These are phyloP conservation scores for Pythium coloratum DNA, from an alignment of 352 stramenopile species.

Conservation along the genomic window DNA sequence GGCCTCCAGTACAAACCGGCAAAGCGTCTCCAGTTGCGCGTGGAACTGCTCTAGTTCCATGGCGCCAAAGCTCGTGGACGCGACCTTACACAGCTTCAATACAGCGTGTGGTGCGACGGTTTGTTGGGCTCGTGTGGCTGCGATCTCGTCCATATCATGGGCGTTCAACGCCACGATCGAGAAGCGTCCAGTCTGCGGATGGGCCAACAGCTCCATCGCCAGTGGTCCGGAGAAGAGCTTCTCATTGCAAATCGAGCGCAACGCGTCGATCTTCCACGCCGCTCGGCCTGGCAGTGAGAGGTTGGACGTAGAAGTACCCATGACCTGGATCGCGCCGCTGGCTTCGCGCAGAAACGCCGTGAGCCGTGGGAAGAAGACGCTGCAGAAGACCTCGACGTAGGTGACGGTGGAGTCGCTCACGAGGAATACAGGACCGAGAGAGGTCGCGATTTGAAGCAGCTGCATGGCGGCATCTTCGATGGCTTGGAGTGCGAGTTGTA, in stretches of 20 bases:
- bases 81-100: slow-evolving; percentile 24
- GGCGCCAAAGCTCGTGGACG: slow-evolving; percentile 18
- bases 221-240: slow-evolving; percentile 19
- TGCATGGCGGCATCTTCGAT: slow-evolving; percentile 22
- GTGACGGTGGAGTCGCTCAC: slow-evolving; percentile 24
- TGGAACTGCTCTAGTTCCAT: slow-evolving; percentile 37
- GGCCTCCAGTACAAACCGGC: slow-evolving; percentile 32
- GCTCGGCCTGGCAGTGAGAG: slow-evolving; percentile 17
- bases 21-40: slow-evolving; percentile 33
- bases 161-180: slow-evolving; percentile 19
- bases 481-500: slow-evolving; percentile 20
- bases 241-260: slow-evolving; percentile 19
- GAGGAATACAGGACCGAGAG: slow-evolving; percentile 22
- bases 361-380: slow-evolving; percentile 23
- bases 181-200: slow-evolving; percentile 21
- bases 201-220: slow-evolving; percentile 17
- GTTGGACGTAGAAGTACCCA: slow-evolving; percentile 3
- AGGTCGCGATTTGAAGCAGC: slow-evolving; percentile 19
- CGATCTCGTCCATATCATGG: slow-evolving; percentile 24
- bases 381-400: slow-evolving; percentile 25
- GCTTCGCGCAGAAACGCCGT: slow-evolving; percentile 19
- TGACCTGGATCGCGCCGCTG: slow-evolving; percentile 16
- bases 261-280: slow-evolving; percentile 16
- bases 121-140: slow-evolving; percentile 10
- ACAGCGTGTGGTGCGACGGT: slow-evolving; percentile 20